Base-by-base conservation (phyloP, 2,329 filamentous ascomycete species). In the Podosphaera xanthii region DNA sequence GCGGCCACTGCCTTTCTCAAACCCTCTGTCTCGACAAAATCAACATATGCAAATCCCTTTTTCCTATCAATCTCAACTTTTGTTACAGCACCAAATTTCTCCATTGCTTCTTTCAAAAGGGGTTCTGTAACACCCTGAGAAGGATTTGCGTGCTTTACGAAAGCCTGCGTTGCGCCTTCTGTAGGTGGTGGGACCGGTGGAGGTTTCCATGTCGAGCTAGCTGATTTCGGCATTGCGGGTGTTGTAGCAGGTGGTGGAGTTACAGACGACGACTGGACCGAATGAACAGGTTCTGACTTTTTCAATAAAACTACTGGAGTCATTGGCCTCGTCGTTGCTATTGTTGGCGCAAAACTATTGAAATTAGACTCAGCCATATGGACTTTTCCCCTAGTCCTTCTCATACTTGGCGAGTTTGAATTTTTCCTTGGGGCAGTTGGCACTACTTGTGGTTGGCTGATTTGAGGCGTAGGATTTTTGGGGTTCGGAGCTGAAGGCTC, bases 51-150 rank as follows among this genome's bases (percentile, higher is more conserved):
- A 66, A 95, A 94, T 0, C 89, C 89, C 70, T 96, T 96, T 67
- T 90, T 86, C 70, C 89, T 90, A 69, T 97, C 91, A 59, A 97
- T 91, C 66, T 96, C 91, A 22, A 95, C 87, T 63, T 81, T 84
- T 0, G 80, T 80, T 53, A 96, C 79, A 0, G 78, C 70, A 1
- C 91, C 91, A 65, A 88, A 94, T 0, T 73, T 71, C 52, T 82
- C 77, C 68, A 97, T 81, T 0, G 86, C 82, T 64, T 84, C 78
- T 65, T 84, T 82, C 1, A 97, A 79, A 0, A 89, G 72, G 0
- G 83, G 74, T 67, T 96, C 91, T 0, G 88, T 96, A 54, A 96
- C 86, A 12, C 91, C 91, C 68, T 96, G 91, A 0, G 89, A 92
- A 9, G 87, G 81, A 68, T 94, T 95, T 58, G 84, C 85, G 65